These are phyloP conservation scores for Rhododendron ferrugineum DNA, from an alignment of 148 eudicot genomes.

Conservation along the genomic window DNA sequence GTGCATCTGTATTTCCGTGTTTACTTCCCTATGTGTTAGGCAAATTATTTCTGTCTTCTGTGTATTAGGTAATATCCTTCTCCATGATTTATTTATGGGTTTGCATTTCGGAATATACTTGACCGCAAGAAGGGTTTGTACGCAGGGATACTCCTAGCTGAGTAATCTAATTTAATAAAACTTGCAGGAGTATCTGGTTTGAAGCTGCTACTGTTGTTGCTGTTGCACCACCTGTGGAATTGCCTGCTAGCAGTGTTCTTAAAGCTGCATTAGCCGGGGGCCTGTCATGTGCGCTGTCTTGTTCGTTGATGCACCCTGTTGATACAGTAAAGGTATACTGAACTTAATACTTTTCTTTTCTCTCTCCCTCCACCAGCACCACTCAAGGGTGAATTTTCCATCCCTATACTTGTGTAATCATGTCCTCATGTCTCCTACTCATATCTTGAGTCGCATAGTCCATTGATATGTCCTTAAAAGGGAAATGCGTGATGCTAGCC, in stretches of 20 bases:
- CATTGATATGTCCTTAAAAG: background rate
- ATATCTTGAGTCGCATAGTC: background rate
- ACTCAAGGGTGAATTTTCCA: background rate
- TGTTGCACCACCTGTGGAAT: slow-evolving; percentile 88
- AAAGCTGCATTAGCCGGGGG: slow-evolving; percentile 90
- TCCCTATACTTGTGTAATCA: background rate
- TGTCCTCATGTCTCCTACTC: background rate
- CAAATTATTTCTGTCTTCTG: background rate
- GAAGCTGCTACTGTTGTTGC: slow-evolving; percentile 97
- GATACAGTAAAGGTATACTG: slow-evolving; percentile 74
- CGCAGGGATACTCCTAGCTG: background rate
- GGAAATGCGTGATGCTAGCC: background rate
- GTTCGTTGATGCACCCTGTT: slow-evolving; percentile 79
- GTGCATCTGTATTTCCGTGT: background rate
- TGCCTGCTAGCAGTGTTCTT: slow-evolving; percentile 77
- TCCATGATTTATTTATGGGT: background rate
- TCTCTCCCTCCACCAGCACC: background rate
- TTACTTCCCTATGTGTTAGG: background rate
- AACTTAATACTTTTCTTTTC: background rate
- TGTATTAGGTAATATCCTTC: background rate
- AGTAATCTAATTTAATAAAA: background rate
- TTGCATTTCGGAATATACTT: background rate
- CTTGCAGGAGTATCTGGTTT: slow-evolving; percentile 86
- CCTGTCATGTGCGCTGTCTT: slow-evolving; percentile 84
- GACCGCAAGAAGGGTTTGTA: background rate